phyloP scores from a whole-genome alignment of 2,329 filamentous ascomycete species.

The Iodosphaeria phyllophila region DNA sequence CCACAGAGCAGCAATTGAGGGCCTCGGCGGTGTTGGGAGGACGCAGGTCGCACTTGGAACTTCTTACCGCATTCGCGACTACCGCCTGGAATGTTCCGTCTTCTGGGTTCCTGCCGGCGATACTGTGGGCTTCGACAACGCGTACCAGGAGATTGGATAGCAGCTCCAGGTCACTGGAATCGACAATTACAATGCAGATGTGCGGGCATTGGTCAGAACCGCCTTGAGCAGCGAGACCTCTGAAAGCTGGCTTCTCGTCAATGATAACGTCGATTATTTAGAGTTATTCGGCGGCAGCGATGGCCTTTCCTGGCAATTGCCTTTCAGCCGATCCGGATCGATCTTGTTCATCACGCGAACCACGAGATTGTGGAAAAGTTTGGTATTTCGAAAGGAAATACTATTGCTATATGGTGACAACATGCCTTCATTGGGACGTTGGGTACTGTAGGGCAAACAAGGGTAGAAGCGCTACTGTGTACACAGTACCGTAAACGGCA shows the following conservation, averaged over 20 bases:
- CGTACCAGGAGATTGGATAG: slow-evolving; percentile 15
- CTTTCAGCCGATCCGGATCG: slow-evolving; percentile 7
- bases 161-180: slow-evolving; percentile 11
- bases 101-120: slow-evolving; percentile 20
- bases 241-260: slow-evolving; percentile 19
- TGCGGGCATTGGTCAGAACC: slow-evolving; percentile 16
- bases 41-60: slow-evolving; percentile 19
- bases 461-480: no score
- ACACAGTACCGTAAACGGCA: no score
- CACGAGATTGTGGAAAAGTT: slow-evolving; percentile 13
- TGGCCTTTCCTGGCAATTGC: slow-evolving; percentile 10
- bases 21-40: slow-evolving; percentile 18
- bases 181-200: slow-evolving; percentile 14
- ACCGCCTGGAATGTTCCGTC: slow-evolving; percentile 14
- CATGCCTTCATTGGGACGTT: no score
- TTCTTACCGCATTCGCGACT: slow-evolving; percentile 10
- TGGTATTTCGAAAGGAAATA: slow-evolving; percentile 7
- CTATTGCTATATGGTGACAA: slow-evolving; percentile 13
- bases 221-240: slow-evolving; percentile 10
- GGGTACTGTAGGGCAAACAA: no score
- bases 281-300: slow-evolving; percentile 7
- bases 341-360: no score
- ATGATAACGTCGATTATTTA: slow-evolving; percentile 24
- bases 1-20: slow-evolving; percentile 10
- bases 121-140: slow-evolving; percentile 17